These are phyloP conservation scores for Medicago ruthenica DNA, from an alignment of 306 rosid genomes.

Conservation along the genomic window DNA sequence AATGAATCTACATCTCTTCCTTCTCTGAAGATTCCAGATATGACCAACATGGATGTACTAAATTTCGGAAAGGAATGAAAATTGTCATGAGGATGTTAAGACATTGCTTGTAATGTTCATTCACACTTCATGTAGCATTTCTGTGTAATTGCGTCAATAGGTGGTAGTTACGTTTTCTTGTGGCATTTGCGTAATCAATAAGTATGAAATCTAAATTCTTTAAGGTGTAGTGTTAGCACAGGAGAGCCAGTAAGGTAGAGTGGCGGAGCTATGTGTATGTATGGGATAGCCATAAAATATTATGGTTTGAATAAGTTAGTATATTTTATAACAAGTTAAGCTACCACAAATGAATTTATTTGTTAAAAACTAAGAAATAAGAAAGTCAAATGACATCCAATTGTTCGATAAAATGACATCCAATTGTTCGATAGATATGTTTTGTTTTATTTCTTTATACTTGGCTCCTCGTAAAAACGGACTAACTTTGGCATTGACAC, in stretches of 20 bases:
- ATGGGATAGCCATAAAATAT: not conserved
- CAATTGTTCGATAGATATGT: no score
- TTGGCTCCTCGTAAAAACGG: no score
- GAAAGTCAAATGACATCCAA: no score
- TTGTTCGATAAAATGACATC: no score
- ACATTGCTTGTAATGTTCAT: not conserved
- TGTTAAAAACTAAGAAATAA: no score
- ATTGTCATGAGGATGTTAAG: slow-evolving; percentile 4
- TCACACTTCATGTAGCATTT: not conserved
- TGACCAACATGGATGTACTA: slow-evolving; percentile 48
- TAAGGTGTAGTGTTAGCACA: not conserved
- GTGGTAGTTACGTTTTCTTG: not conserved
- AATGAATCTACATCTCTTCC: slow-evolving; percentile 44
- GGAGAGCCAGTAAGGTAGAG: no score
- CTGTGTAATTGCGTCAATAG: not conserved
- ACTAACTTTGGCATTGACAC: no score
- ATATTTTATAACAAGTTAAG: no score
- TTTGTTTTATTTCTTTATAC: no score
- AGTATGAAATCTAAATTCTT: not conserved
- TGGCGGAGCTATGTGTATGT: no score
- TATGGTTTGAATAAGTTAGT: not conserved
- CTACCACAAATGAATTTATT: no score
- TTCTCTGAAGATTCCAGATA: slow-evolving; percentile 50
- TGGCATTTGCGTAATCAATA: not conserved
- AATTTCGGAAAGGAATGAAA: slow-evolving; percentile 40